phyloP scores from a whole-genome alignment of 768 basidiomycete genomes.

The Sutorius australiensis region DNA sequence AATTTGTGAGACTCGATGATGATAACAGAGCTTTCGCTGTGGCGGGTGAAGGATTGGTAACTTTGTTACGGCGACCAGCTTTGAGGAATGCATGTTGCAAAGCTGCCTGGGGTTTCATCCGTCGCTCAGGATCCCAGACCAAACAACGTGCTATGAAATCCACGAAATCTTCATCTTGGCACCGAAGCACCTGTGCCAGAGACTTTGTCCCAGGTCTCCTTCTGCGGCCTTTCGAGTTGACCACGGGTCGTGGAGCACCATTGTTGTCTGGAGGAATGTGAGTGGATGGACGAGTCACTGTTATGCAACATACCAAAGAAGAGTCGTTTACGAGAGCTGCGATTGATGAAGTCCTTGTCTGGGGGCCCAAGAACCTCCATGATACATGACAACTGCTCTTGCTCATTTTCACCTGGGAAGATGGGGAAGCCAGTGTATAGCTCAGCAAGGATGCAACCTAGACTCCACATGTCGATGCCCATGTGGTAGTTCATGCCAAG shows the following conservation, averaged over 20 bases:
- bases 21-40: constrained; percentile 55
- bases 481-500: constrained; percentile 99
- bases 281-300: not conserved
- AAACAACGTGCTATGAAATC: constrained; percentile 97
- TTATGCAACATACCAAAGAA: constrained; percentile 76
- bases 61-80: constrained; percentile 55
- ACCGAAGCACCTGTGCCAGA: constrained; percentile 82
- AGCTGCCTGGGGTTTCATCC: constrained; percentile 91
- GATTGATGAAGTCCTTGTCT: constrained; percentile 92
- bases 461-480: constrained; percentile 99
- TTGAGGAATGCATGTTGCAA: constrained; percentile 88
- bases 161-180: constrained; percentile 91
- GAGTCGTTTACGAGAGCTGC: constrained; percentile 87
- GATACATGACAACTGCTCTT: constrained; percentile 96
- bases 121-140: constrained; percentile 96
- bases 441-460: constrained; percentile 97
- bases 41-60: constrained; percentile 38
- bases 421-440: constrained; percentile 97
- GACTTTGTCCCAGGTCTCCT: constrained; percentile 90
- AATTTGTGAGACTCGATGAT: constrained; percentile 49
- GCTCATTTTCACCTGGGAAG: constrained; percentile 98
- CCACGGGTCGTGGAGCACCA: constrained; percentile 87
- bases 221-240: constrained; percentile 94
- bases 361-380: constrained; percentile 98
- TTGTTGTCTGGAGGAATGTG: constrained; percentile 64